A percentile compares a stretch with the other conserved stretches of the same genome.
Conservation (phyloP, 164 flowering plant species). For the Echeveria elegans region DNA sequence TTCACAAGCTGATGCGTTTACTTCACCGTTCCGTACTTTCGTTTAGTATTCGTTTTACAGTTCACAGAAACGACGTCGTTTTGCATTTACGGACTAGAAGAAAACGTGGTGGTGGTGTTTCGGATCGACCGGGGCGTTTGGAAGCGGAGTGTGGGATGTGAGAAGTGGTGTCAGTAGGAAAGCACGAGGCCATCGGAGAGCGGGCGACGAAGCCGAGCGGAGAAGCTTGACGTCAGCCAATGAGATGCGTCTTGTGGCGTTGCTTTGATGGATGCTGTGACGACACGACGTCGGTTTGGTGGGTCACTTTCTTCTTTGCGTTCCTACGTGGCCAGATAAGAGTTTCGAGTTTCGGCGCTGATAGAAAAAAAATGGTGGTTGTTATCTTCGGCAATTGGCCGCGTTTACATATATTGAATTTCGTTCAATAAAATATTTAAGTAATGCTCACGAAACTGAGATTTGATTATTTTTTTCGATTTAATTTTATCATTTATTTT, state of each 20-base stretch:
- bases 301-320: too few relatives aligned
- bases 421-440: too few relatives aligned
- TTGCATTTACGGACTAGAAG: neutral
- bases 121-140: neutral
- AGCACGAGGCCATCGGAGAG: constrained; percentile 5
- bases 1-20: neutral
- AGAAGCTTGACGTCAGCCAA: neutral
- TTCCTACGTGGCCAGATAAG: too few relatives aligned
- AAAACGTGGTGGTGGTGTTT: neutral
- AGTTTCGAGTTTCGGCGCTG: too few relatives aligned
- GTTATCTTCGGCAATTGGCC: too few relatives aligned
- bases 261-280: neutral
- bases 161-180: neutral
- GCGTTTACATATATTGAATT: too few relatives aligned
- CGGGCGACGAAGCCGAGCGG: neutral
- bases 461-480: too few relatives aligned
- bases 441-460: too few relatives aligned
- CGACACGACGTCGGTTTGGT: neutral
- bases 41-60: neutral
- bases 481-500: too few relatives aligned
- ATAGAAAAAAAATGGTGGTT: too few relatives aligned
- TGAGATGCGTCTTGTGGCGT: neutral
- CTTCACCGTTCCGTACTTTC: neutral
- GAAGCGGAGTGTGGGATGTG: neutral
- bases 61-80: neutral